Evolutionary conservation across 805 yeast species (phyloP).

Genomic region (Peterozyma toletana): DNA sequence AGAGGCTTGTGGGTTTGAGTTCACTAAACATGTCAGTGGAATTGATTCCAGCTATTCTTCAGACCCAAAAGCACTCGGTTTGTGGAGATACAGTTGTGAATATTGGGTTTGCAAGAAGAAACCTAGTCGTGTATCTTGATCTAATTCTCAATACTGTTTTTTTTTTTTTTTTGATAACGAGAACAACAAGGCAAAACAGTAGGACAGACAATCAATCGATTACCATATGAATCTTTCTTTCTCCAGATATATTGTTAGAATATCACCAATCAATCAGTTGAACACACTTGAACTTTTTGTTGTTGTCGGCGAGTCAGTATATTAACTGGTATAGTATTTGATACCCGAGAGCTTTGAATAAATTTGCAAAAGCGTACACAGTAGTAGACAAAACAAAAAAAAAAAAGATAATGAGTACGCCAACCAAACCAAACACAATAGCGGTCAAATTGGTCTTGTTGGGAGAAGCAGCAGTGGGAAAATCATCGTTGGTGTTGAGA

Average conservation of each 20-base stretch:
- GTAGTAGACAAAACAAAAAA: no score
- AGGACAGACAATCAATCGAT: no score
- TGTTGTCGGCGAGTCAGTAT: slow-evolving; percentile 15
- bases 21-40: slow-evolving; percentile 34
- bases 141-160: no score
- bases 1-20: slow-evolving; percentile 40
- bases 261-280: no score
- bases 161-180: no score
- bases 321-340: neutral
- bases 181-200: no score
- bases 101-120: slow-evolving; percentile 54
- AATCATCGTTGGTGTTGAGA: slow-evolving; percentile 84
- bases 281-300: no score
- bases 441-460: slow-evolving; percentile 84
- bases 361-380: no score
- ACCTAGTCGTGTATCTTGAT: no score
- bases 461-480: slow-evolving; percentile 98
- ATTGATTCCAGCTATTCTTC: slow-evolving; percentile 47
- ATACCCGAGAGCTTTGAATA: no score
- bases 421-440: slow-evolving; percentile 39
- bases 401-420: neutral
- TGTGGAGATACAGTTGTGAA: slow-evolving; percentile 54
- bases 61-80: slow-evolving; percentile 42
- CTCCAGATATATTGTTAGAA: no score
- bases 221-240: no score